Conservation (phyloP, 768 basidiomycete species). For the Daedaleopsis nitida region DNA sequence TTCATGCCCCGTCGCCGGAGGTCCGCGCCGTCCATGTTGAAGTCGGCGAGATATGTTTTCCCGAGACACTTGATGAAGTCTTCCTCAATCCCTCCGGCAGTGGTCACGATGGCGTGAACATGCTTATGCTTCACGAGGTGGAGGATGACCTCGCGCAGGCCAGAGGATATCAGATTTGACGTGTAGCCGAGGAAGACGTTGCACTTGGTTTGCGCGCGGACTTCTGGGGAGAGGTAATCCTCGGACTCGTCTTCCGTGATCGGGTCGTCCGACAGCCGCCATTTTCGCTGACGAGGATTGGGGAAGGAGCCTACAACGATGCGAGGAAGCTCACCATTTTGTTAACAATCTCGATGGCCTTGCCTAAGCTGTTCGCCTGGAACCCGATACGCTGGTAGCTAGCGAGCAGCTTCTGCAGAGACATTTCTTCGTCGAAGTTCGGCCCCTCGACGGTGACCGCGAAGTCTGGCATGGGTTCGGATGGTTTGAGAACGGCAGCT, state of each 20-base stretch:
- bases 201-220: constrained; percentile 74
- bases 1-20: constrained; percentile 92
- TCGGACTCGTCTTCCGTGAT: constrained; percentile 70
- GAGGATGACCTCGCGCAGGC: constrained; percentile 88
- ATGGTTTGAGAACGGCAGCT: constrained; percentile 76
- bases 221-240: constrained; percentile 54
- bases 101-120: constrained; percentile 89
- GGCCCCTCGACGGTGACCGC: constrained; percentile 84
- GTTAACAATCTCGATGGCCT: constrained; percentile 88
- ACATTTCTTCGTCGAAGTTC: constrained; percentile 71
- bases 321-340: constrained; percentile 68
- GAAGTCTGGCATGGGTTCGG: constrained; percentile 63
- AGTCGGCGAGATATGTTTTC: constrained; percentile 94
- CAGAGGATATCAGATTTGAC: constrained; percentile 97
- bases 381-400: constrained; percentile 94
- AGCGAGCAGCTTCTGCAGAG: constrained; percentile 67
- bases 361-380: constrained; percentile 91
- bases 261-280: constrained; percentile 88
- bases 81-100: constrained; percentile 97
- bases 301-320: neutral
- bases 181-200: constrained; percentile 97
- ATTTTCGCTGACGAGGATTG: constrained; percentile 60
- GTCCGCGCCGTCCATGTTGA: constrained; percentile 87
- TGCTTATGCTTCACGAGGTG: constrained; percentile 94
- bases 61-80: constrained; percentile 99